A percentile compares a stretch with the other conserved stretches of the same genome.
These are phyloP conservation scores for Colletotrichum horii DNA, from an alignment of 2,329 filamentous ascomycete genomes.

Conservation along the genomic window DNA sequence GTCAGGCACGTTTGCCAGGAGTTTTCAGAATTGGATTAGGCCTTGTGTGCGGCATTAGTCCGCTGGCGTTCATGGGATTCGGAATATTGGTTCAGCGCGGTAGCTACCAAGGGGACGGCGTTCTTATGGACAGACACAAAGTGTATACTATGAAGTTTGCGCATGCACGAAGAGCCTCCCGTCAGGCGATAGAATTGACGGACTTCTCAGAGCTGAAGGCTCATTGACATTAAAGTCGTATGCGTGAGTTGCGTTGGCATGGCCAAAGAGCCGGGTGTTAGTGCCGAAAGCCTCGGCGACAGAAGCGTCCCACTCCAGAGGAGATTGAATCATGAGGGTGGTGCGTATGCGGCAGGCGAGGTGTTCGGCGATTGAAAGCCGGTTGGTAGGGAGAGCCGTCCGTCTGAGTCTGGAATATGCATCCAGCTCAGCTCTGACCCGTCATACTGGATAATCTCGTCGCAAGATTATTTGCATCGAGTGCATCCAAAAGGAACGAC, in stretches of 20 bases:
- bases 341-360: background rate
- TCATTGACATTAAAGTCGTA: background rate
- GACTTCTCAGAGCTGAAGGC: background rate
- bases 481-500: background rate
- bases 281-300: background rate
- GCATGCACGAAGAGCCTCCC: background rate
- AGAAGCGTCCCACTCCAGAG: background rate
- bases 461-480: background rate
- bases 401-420: background rate
- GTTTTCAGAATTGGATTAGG: background rate
- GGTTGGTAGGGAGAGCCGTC: background rate
- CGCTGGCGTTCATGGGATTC: slow-evolving; percentile 16
- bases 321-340: background rate
- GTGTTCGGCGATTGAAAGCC: background rate
- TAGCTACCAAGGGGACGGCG: slow-evolving; percentile 15
- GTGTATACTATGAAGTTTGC: slow-evolving; percentile 12
- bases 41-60: background rate
- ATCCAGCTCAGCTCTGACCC: background rate
- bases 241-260: background rate
- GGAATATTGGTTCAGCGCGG: slow-evolving; percentile 2
- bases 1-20: background rate
- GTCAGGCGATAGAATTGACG: background rate
- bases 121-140: slow-evolving; percentile 9
- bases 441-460: background rate
- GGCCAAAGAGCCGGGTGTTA: background rate